Conservation (phyloP, 495 filamentous ascomycete species). For the Trichoderma virens region DNA sequence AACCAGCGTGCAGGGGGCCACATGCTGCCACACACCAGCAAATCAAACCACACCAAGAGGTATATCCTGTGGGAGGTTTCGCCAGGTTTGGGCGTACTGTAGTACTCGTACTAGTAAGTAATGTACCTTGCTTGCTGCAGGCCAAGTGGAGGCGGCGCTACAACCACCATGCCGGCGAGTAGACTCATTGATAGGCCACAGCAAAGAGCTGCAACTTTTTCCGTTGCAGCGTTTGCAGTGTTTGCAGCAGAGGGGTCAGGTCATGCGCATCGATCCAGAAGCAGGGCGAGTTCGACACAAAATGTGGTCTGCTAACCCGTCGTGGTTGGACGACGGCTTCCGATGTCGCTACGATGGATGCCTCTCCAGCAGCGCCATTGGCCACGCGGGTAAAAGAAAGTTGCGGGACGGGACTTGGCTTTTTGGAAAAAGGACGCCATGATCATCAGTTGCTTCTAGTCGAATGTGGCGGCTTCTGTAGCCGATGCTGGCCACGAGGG, state of each 20-base stretch:
- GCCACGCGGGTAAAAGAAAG: background rate
- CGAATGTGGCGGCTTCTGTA: background rate
- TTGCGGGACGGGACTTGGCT: slow-evolving; percentile 2
- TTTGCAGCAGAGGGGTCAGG: background rate
- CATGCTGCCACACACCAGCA: background rate
- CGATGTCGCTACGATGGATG: background rate
- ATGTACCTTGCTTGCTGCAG: slow-evolving; percentile 8
- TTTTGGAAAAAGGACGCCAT: background rate
- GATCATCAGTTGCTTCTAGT: slow-evolving; percentile 2
- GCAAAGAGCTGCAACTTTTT: background rate
- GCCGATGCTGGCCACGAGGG: background rate
- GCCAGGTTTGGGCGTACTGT: background rate
- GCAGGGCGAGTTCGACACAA: slow-evolving; percentile 1
- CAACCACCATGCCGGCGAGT: background rate
- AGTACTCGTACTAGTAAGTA: background rate
- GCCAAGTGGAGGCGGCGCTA: slow-evolving; percentile 1
- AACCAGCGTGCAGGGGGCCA: background rate
- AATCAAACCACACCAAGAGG: background rate
- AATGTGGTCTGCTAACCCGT: background rate
- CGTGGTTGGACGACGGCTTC: background rate
- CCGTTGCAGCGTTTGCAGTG: background rate
- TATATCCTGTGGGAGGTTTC: no score
- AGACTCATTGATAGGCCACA: background rate
- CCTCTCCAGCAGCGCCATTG: background rate
- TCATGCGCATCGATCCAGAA: background rate